Evolutionary conservation across 805 yeast species (phyloP).

Genomic region (Crinitomyces ghanaensis): DNA sequence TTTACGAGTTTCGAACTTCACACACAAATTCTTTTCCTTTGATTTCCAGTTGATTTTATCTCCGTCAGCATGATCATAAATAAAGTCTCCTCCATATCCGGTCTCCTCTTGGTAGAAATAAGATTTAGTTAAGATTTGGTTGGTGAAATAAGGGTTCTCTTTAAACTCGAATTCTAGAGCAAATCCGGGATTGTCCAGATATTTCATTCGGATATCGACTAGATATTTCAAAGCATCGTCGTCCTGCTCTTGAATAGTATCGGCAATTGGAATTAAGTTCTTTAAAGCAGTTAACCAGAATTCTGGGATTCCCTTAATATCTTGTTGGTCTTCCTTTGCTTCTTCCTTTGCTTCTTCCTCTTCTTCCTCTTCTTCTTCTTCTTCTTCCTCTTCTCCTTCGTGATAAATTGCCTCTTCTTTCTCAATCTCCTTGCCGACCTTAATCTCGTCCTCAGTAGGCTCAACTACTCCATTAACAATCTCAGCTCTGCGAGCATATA

Average conservation of each 20-base stretch:
- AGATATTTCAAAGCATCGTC: conserved; percentile 65
- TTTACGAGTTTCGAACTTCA: conserved; percentile 83
- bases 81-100: conserved; percentile 91
- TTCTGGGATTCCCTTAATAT: conserved; percentile 69
- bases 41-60: conserved; percentile 72
- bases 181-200: conserved; percentile 77
- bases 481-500: conserved; percentile 60
- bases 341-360: conserved; percentile 34
- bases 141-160: conserved; percentile 65
- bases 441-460: conserved; percentile 71
- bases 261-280: conserved; percentile 69
- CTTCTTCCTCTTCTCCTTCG: conserved; percentile 33
- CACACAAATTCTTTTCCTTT: conserved; percentile 72
- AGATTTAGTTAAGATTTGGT: conserved; percentile 64
- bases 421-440: conserved; percentile 62
- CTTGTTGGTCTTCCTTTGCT: conserved; percentile 34
- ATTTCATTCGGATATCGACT: conserved; percentile 63
- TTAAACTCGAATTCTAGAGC: conserved; percentile 71
- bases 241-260: conserved; percentile 82
- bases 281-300: conserved; percentile 96
- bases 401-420: conserved; percentile 39
- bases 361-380: conserved; percentile 31
- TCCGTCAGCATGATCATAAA: conserved; percentile 95
- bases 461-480: conserved; percentile 62
- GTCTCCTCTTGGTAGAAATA: conserved; percentile 90